A percentile compares a stretch with the other conserved stretches of the same genome.
phyloP scores from a whole-genome alignment of 2,329 filamentous ascomycete species.

The Penicillium vulpinum region DNA sequence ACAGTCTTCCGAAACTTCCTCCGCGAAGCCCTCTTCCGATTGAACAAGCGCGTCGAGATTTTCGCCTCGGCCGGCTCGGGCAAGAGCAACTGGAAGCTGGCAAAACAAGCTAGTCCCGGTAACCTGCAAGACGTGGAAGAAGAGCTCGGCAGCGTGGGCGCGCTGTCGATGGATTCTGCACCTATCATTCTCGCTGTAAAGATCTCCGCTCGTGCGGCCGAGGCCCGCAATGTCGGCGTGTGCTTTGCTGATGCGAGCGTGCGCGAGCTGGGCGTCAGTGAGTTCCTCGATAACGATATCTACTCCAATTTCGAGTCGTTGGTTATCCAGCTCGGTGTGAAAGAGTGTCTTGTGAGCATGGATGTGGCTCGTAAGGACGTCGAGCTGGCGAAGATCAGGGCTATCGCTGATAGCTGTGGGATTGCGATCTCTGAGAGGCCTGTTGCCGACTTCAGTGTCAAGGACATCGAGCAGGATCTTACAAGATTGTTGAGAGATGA shows the following conservation, averaged over 20 bases:
- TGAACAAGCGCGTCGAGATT: conserved; percentile 89
- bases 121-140: conserved; percentile 98
- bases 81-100: conserved; percentile 82
- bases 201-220: conserved; percentile 80
- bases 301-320: conserved; percentile 98
- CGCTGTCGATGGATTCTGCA: conserved; percentile 72
- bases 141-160: conserved; percentile 67
- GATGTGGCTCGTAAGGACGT: conserved; percentile 81
- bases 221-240: conserved; percentile 84
- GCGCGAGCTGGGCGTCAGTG: conserved; percentile 90
- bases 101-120: conserved; percentile 89
- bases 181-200: conserved; percentile 96
- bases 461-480: conserved; percentile 94
- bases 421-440: conserved; percentile 83
- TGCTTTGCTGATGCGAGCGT: conserved; percentile 98
- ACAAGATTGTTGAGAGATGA: conserved; percentile 86
- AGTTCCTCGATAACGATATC: conserved; percentile 97
- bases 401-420: conserved; percentile 89
- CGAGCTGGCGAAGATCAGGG: conserved; percentile 80
- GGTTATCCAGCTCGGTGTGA: conserved; percentile 92
- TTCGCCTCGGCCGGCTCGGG: conserved; percentile 74
- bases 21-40: conserved; percentile 85
- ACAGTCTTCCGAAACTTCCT: conserved; percentile 96
- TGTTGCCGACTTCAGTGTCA: conserved; percentile 74
- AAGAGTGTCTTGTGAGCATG: conserved; percentile 83